phyloP scores from a whole-genome alignment of 768 basidiomycete species.

The Mycena rebaudengoi region DNA sequence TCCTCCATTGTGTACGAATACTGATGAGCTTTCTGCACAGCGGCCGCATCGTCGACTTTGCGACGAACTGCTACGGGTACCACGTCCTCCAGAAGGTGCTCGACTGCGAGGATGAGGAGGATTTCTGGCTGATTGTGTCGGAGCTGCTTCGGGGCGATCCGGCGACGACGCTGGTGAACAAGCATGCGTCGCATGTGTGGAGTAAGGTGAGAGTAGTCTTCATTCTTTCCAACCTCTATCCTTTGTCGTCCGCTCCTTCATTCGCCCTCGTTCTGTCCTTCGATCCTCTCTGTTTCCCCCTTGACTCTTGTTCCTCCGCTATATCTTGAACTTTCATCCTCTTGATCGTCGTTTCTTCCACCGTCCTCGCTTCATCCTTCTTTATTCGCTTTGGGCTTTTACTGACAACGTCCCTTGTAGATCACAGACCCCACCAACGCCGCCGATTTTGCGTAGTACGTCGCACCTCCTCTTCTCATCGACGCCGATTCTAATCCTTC shows the following conservation, averaged over 20 bases:
- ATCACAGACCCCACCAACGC: slow-evolving; percentile 91
- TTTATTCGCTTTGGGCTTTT: neutral
- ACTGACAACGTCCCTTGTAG: slow-evolving; percentile 42
- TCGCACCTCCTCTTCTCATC: slow-evolving; percentile 24
- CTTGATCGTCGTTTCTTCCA: slow-evolving; percentile 5
- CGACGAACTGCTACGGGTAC: slow-evolving; percentile 89
- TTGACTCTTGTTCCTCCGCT: neutral
- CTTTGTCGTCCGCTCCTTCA: neutral
- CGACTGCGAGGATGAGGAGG: slow-evolving; percentile 85
- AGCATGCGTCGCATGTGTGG: slow-evolving; percentile 93
- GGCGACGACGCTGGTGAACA: slow-evolving; percentile 86
- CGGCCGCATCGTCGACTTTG: slow-evolving; percentile 84
- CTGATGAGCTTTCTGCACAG: slow-evolving; percentile 45
- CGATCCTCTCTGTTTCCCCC: neutral
- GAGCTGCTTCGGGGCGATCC: slow-evolving; percentile 87
- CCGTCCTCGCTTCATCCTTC: neutral
- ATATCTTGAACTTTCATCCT: neutral
- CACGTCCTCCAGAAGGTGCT: slow-evolving; percentile 91
- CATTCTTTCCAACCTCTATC: neutral
- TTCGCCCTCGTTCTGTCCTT: neutral
- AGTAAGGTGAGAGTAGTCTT: slow-evolving; percentile 67
- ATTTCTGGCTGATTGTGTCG: slow-evolving; percentile 81
- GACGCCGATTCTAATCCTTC: slow-evolving; percentile 53
- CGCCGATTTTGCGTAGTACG: slow-evolving; percentile 89
- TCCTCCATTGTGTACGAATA: slow-evolving; percentile 1